Evolutionary conservation across 257 asterid genomes (phyloP).

Genomic region (Jacaranda mimosifolia): DNA sequence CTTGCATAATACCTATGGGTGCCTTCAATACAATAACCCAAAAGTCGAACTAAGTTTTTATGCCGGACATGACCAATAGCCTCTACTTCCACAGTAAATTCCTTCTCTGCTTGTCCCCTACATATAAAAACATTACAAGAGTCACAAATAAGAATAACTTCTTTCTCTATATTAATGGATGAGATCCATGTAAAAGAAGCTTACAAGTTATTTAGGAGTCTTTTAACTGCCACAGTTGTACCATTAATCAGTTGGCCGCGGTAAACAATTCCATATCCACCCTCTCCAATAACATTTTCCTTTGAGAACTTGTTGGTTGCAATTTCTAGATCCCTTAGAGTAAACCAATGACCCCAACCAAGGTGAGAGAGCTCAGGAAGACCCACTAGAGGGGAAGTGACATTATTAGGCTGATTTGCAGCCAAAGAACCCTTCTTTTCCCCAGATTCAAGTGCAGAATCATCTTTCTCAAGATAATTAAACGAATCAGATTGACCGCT

Average conservation of each 20-base stretch:
- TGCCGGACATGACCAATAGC: conserved; percentile 95
- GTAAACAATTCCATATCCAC: conserved; percentile 92
- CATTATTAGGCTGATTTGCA: conserved; percentile 28
- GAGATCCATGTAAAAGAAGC: conserved; percentile 34
- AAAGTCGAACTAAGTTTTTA: conserved; percentile 82
- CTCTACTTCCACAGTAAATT: conserved; percentile 89
- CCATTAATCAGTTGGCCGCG: conserved; percentile 71
- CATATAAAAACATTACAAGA: neutral
- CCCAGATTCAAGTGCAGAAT: conserved; percentile 43
- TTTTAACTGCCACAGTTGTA: conserved; percentile 80
- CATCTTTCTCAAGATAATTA: conserved; percentile 44
- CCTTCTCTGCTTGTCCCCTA: conserved; percentile 97
- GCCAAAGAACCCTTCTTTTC: conserved; percentile 42
- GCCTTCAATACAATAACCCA: conserved; percentile 93
- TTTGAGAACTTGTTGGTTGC: conserved; percentile 70
- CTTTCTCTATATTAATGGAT: neutral
- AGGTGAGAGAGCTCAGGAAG: conserved; percentile 85
- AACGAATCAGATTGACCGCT: conserved; percentile 51
- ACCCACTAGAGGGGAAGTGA: conserved; percentile 67
- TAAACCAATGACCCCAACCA: conserved; percentile 98
- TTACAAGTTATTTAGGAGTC: conserved; percentile 85
- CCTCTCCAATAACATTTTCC: conserved; percentile 87
- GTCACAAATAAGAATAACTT: neutral
- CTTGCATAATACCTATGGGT: conserved; percentile 62
- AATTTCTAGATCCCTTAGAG: conserved; percentile 77